Evolutionary conservation across 2,329 filamentous ascomycete species (phyloP), one percentile per base, ranked within the genome.

Genomic region (Epichloe aotearoae): DNA sequence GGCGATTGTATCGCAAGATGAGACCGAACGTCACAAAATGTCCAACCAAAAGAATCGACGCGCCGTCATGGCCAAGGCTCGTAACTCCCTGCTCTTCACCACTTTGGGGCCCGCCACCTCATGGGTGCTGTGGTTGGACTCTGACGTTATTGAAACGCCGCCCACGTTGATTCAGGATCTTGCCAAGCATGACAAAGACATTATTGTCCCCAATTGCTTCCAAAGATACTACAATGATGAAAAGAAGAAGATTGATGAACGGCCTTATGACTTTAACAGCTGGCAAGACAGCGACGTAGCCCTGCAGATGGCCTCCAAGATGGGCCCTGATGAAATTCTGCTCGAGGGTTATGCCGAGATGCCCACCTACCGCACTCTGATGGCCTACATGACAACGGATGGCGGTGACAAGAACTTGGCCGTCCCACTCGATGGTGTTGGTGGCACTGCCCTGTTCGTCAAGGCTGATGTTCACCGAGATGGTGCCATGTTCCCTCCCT

Each of bases 401-500:
- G 72, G 71, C 50, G 76, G 76, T 15, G 77, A 86, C 58, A 65
- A 69, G 41, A 72, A 78, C 47, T 68, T 76, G 37, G 81, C 86
- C 62, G 78, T 96, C 48, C 76, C 82, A 42, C 76, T 98, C 8
- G 93, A 98, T 64, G 93, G 93, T 47, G 93, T 98, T 3, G 93
- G 93, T 50, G 93, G 93, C 37, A 94, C 91, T 1, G 87, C 90
- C 2, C 72, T 98, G 56, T 72, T 98, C 61, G 93, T 98, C 53
- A 96, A 95, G 72, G 93, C 90, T 2, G 90, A 97, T 53, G 93
- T 98, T 23, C 93, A 98, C 66, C 82, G 93, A 26, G 93, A 98
- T 62, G 93, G 93, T 19, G 91, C 93, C 64, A 98, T 97, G 91
- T 98, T 98, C 71, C 93, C 93, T 17, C 80, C 93, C 0, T 98